phyloP scores from a whole-genome alignment of 1,284 basidiomycete genomes.

The Mycena citricolor region DNA sequence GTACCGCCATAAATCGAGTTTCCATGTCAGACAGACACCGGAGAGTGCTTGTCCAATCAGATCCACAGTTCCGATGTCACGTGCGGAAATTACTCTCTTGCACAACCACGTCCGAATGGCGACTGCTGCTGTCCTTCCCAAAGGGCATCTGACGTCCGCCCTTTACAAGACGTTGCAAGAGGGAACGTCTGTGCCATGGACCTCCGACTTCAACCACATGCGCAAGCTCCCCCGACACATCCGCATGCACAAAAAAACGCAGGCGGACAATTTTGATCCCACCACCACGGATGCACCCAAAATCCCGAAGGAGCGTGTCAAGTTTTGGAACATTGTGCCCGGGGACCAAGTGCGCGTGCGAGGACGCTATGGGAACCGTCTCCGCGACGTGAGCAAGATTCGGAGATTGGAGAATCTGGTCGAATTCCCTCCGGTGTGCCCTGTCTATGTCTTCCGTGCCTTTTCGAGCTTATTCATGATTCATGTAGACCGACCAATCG shows the following conservation, averaged over 20 bases:
- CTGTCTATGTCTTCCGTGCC: background rate
- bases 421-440: conserved; percentile 39
- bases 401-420: conserved; percentile 72
- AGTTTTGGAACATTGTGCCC: conserved; percentile 83
- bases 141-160: conserved; percentile 10
- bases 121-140: conserved; percentile 15
- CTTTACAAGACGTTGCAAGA: conserved; percentile 5
- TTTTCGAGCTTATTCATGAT: background rate
- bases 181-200: conserved; percentile 44
- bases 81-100: background rate
- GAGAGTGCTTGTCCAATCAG: no score
- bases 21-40: no score
- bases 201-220: conserved; percentile 49
- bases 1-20: background rate
- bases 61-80: background rate
- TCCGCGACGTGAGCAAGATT: conserved; percentile 70
- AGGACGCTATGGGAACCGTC: conserved; percentile 56
- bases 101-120: background rate
- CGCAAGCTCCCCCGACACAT: conserved; percentile 33
- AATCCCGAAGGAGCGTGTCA: conserved; percentile 65
- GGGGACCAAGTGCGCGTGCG: conserved; percentile 75
- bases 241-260: conserved; percentile 22
- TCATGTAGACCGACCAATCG: conserved; percentile 23
- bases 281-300: background rate
- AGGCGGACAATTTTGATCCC: conserved; percentile 16